Base-by-base conservation (phyloP, 176 grass and related monocot genomes). In the Alloteropsis semialata region DNA sequence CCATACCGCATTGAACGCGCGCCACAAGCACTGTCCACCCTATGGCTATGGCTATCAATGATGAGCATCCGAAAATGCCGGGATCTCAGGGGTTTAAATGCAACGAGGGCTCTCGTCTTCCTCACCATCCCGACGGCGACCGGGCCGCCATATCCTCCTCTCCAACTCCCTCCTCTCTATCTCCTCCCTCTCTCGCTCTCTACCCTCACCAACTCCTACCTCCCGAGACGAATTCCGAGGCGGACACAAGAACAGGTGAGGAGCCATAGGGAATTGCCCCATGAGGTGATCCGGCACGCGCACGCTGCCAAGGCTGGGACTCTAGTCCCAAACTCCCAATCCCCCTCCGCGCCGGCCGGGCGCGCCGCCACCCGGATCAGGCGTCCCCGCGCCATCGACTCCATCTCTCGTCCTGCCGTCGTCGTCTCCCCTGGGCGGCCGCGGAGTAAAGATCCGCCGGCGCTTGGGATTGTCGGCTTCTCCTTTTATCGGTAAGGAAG, bases 71-170 rank as follows among this genome's bases (percentile, higher is more conserved):
- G 32, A 87, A 90, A 86, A 86, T 83, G 43, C 9, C 13, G 57
- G 56, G 78, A 90, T 53, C 0, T 65, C 32, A 86, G 80, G 88
- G 88, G 79, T 37, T 90, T 86, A 76, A 81, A 77, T 88, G 89
- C 25, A 87, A 85, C 38, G 19, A 4, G 28, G 24, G 56, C 43
- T 63, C 64, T 64, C 79, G 38, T 84, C 75, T 67, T 36, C 22
- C 73, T 73, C 86, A 82, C 72, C 82, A 64, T 78, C 82, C 74
- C 67, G 82, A 92, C 86, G 85, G 86, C 78, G 90, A 92, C 78
- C 32, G 51, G 58, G 86, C 90, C 73, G 67, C 78, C 90, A 74
- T 79, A 80, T 71, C 86, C 55, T 61, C 54, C 72, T 74, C 65
- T 39, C 28, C 75, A 70, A 38, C 76, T 80, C 25, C 63, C 38